Base-by-base conservation (phyloP, 805 yeast genomes). In the Groenewaldozyma salmanticensis region DNA sequence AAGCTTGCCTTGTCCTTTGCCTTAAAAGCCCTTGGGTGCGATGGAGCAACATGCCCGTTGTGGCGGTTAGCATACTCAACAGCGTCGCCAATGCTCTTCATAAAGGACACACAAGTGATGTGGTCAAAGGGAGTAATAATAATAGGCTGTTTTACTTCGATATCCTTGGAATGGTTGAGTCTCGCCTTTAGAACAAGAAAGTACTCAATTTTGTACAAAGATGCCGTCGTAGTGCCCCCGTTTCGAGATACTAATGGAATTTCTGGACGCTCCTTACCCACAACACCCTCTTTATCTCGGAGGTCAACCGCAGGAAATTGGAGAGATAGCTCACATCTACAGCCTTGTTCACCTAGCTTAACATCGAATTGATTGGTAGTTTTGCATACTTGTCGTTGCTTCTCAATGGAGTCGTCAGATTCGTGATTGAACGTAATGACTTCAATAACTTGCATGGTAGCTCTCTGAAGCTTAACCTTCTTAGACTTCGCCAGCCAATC, bases 111-210 rank as follows among this genome's bases (percentile, higher is more conserved):
- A 41, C 68, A 58, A 16, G 60, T 50, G 3, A 54, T 52, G 31
- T 57, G 61, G 43, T 58, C 65, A 42, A 65, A 65, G 31, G 65
- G 64, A 4, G 64, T 52, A 13, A 65, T 50, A 0, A 60, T 53
- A 24, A 65, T 50, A 4, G 58, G 53, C 37, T 55, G 59, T 40
- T 51, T 55, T 9, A 57, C 42, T 43, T 59, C 66, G 21, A 64
- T 56, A 37, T 65, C 70, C 37, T 58, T 59, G 22, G 65, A 61
- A 29, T 62, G 61, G 21, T 55, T 48, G 40, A 65, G 52, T 29
- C 62, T 52, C 5, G 63, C 66, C 43, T 57, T 55, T 37, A 65
- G 38, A 3, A 55, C 47, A 7, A 65, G 48, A 35, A 42, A 29
- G 42, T 61, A 64, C 31, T 56, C 55, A 4, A 65, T 50, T 20